Evolutionary conservation across 768 basidiomycete genomes (phyloP).

Genomic region (Rhodocollybia butyracea): DNA sequence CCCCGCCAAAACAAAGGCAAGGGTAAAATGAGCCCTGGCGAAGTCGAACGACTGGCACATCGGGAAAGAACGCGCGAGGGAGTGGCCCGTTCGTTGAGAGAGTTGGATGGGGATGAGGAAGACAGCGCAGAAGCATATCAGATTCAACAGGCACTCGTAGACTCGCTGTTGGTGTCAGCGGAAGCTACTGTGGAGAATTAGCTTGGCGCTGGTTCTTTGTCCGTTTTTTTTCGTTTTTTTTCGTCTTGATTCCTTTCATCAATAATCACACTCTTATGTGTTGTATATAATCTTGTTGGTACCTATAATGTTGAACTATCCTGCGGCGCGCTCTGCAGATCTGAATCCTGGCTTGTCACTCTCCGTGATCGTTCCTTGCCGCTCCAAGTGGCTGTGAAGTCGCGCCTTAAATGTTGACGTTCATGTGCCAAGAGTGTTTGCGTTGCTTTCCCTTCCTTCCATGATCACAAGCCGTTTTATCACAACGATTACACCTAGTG

Average conservation of each 20-base stretch:
- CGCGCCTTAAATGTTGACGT: too few relatives aligned
- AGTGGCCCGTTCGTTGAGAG: neutral
- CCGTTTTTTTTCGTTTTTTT: neutral
- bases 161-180: neutral
- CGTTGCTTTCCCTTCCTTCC: neutral
- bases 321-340: too few relatives aligned
- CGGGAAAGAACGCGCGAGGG: neutral
- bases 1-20: neutral
- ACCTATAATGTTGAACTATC: neutral
- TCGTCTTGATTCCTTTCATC: neutral
- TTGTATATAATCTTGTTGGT: neutral
- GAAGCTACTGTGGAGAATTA: neutral
- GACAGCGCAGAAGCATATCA: neutral
- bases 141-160: neutral
- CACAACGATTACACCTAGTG: constrained; percentile 5
- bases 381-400: too few relatives aligned
- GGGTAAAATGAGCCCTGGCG: neutral
- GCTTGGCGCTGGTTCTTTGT: neutral
- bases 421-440: too few relatives aligned
- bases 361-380: too few relatives aligned
- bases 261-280: neutral
- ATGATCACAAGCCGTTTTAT: neutral
- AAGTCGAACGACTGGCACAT: neutral
- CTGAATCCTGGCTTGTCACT: too few relatives aligned
- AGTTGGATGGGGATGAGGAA: neutral